Base-by-base conservation (phyloP, 192 early-diverging fungal genomes). In the Umbelopsis vinacea region DNA sequence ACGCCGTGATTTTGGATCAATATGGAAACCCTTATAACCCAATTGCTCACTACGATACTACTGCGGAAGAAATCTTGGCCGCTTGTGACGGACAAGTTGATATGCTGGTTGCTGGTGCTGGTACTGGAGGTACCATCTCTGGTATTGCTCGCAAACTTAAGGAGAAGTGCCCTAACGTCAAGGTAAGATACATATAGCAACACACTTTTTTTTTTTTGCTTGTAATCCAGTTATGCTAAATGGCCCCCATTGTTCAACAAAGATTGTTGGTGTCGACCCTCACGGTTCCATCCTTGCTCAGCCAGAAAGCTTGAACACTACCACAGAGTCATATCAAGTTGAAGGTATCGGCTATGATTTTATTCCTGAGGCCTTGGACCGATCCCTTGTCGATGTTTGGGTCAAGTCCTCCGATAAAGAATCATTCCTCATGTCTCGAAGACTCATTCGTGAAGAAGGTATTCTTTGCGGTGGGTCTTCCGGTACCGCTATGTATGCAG, bases 321-420 rank as follows among this genome's bases (percentile, higher is more conserved):
- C 76, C 3, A 83, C 85, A 47, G 86, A 87, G 60, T 72, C 83
- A 45, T 96, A 98, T 87, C 89, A 94, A 86, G 95, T 98, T 53
- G 98, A 99, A 86, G 98, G 98, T 71, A 98, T 99, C 66, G 97
- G 98, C 46, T 98, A 99, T 79, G 98, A 99, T 84, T 99, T 99
- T 82, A 88, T 99, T 74, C 98, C 98, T 33, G 88, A 96, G 71
- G 94, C 93, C 52, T 82, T 98, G 67, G 91, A 97, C 78, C 88
- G 94, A 46, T 72, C 75, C 54, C 83, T 93, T 57, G 89, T 99
- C 45, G 98, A 99, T 78, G 77, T 86, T 73, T 99, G 98, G 98
- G 81, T 98, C 84, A 99, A 98, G 86, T 92, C 92, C n/a, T 87
- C 92, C 66, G 98, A 99, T 82, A 96, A 95, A 82, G 89, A 94